Base-by-base conservation (phyloP, 306 rosid genomes). In the Fragaria ananassa region DNA sequence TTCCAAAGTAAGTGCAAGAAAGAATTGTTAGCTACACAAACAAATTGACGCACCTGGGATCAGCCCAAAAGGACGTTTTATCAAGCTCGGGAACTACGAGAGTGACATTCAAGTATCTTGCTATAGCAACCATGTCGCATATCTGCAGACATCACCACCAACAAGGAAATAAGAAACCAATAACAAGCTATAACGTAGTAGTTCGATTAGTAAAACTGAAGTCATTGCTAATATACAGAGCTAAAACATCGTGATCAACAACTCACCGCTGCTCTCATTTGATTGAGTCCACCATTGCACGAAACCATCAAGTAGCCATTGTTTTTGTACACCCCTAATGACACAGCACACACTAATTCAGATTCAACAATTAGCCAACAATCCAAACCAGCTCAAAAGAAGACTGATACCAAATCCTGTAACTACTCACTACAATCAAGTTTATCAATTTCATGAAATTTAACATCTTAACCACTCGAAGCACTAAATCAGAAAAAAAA, bases 231-330 rank as follows among this genome's bases (percentile, higher is more conserved):
- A 18, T 14, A 56, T 23, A 8, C 67, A 23, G 27, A 72, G 67
- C n/a, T 3, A 21, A n/a, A 34, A 56, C 17, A 56, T n/a, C 9
- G 29, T 6, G n/a, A 60, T 51, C 75, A 34, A 70, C 72, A 70
- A 88, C 97, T 86, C 75, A 95, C 99, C 85, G 99, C 99, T 11
- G 99, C 91, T 87, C 99, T 87, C 99, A 95, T 95, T 81, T 95
- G 99, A 81, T 95, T 95, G 57, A 95, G 88, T 74, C 99, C 99
- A 31, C 99, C 99, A 63, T 95, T 95, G 82, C 99, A 95, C 0
- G 99, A 95, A 25, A 95, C 91, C 97, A 95, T 89, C 79, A 95
- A 76, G 83, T 95, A 95, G 47, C 99, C 99, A 64, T 95, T 92
- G 86, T 92, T 95, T 80, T 85, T 95, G 75, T 92, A 95, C 68